Evolutionary conservation across 495 filamentous ascomycete genomes (phyloP).

Genomic region (Lepidopterella palustris): DNA sequence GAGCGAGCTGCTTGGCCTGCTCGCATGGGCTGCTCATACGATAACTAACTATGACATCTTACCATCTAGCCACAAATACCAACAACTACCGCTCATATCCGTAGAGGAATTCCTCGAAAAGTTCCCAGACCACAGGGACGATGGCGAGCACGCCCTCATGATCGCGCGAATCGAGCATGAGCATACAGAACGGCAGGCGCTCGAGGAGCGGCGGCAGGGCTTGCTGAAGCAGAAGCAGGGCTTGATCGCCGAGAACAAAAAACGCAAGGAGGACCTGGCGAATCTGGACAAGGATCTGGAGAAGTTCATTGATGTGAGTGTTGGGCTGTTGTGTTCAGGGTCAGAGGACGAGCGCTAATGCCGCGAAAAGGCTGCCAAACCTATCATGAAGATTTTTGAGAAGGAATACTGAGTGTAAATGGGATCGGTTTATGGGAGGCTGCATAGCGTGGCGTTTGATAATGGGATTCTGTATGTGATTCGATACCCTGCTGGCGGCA

Average conservation of each 20-base stretch:
- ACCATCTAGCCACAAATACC: slow-evolving; percentile 71
- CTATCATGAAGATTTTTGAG: slow-evolving; percentile 3
- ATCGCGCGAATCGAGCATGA: slow-evolving; percentile 90
- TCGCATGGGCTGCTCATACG: neutral
- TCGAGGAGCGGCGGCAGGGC: slow-evolving; percentile 81
- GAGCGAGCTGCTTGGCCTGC: neutral
- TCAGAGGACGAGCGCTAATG: neutral
- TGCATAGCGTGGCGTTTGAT: neutral
- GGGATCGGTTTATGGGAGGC: neutral
- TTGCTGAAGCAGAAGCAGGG: slow-evolving; percentile 85
- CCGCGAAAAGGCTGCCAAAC: neutral
- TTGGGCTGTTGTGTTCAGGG: neutral
- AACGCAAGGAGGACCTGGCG: slow-evolving; percentile 83
- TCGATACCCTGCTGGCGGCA: neutral
- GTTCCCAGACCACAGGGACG: slow-evolving; percentile 66
- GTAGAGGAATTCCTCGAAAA: slow-evolving; percentile 72
- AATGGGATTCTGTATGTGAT: neutral
- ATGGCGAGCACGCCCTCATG: slow-evolving; percentile 73
- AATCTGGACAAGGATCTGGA: slow-evolving; percentile 84
- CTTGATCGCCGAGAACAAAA: slow-evolving; percentile 90
- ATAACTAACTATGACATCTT: slow-evolving; percentile 8
- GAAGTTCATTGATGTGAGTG: slow-evolving; percentile 67
- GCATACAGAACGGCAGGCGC: slow-evolving; percentile 70
- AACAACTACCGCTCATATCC: slow-evolving; percentile 73
- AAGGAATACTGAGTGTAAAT: neutral